Evolutionary conservation across 176 grass and related monocot species (phyloP).

Genomic region (Zea mays): DNA sequence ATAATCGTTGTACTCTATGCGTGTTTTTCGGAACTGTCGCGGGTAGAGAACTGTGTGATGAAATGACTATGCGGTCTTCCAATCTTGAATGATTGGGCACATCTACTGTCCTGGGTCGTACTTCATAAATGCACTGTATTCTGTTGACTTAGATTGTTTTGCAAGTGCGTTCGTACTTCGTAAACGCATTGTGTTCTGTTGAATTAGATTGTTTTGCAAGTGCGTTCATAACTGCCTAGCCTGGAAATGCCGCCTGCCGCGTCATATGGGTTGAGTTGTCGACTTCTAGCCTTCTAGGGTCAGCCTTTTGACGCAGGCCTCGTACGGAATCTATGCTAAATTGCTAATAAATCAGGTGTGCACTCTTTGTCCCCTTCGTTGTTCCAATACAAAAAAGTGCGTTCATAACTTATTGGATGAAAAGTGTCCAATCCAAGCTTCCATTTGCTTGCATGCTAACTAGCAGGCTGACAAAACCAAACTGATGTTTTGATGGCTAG

Average conservation of each 20-base stretch:
- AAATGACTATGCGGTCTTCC: not conserved
- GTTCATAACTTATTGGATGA: not conserved
- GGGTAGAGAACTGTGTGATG: not conserved
- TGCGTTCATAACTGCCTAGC: not conserved
- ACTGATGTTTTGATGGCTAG: not conserved
- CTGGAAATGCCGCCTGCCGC: no score
- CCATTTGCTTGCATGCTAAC: not conserved
- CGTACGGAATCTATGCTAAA: no score
- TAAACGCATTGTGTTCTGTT: not conserved
- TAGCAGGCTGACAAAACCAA: not conserved
- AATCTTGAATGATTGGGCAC: no score
- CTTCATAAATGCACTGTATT: not conserved
- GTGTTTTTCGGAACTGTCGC: not conserved
- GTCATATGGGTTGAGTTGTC: no score
- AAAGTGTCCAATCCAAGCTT: not conserved
- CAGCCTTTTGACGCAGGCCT: no score
- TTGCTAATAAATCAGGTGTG: no score
- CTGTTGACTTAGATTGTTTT: no score
- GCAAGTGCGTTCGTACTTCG: no score
- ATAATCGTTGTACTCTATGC: not conserved
- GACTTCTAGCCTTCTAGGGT: no score
- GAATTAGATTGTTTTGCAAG: not conserved
- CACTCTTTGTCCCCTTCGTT: no score
- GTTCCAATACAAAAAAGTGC: no score
- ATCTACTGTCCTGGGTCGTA: not conserved